A percentile compares a stretch with the other conserved stretches of the same genome.
Conservation (phyloP, 768 basidiomycete genomes). For the Ephemerocybe angulata region DNA sequence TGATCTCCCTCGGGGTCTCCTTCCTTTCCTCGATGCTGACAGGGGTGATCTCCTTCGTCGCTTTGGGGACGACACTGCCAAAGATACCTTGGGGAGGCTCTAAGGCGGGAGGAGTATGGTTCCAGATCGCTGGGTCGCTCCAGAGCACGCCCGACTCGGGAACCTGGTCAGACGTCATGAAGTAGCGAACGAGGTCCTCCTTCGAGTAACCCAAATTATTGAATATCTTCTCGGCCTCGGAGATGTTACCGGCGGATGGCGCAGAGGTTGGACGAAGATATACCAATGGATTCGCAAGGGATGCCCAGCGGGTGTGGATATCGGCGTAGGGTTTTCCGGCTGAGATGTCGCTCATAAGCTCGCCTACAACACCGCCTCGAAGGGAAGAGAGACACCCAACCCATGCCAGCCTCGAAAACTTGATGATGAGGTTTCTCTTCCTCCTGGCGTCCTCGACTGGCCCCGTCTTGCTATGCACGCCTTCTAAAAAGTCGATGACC, state of each 20-base stretch:
- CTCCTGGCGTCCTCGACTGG: not conserved
- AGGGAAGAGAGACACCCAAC: slow-evolving; percentile 4
- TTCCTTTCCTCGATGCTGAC: not conserved
- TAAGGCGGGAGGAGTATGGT: not conserved
- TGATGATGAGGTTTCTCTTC: not conserved
- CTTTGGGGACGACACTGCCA: not conserved
- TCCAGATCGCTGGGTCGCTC: not conserved
- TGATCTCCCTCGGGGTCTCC: not conserved
- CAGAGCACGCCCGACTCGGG: slow-evolving; percentile 2
- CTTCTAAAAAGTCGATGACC: slow-evolving; percentile 1
- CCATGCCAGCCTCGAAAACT: slow-evolving; percentile 3
- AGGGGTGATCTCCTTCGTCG: too few species aligned
- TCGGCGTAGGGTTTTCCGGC: not conserved
- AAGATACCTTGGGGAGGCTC: not conserved
- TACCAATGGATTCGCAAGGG: not conserved
- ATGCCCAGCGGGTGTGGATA: not conserved
- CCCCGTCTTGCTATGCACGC: not conserved
- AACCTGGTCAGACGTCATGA: not conserved
- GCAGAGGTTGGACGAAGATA: not conserved
- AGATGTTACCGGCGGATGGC: not conserved
- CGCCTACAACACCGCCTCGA: slow-evolving; percentile 1
- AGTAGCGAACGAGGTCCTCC: slow-evolving; percentile 4
- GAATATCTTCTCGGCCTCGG: slow-evolving; percentile 3
- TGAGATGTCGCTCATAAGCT: not conserved
- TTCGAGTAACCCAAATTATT: not conserved